Base-by-base conservation (phyloP, 2,329 filamentous ascomycete genomes). In the Ceratocystis cacaofunesta region DNA sequence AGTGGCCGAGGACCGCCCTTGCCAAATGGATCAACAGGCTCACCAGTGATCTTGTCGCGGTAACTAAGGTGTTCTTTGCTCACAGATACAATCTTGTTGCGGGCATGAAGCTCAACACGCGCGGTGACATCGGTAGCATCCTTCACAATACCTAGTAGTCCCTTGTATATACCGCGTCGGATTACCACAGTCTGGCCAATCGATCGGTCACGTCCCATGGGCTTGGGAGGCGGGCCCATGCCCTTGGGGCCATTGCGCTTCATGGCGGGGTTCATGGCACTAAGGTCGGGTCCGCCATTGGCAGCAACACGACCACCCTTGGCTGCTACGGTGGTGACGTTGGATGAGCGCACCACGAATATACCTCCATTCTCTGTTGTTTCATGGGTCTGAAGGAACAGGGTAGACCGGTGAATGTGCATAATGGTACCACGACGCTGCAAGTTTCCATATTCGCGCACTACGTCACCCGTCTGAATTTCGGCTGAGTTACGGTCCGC, bases 401-500 rank as follows among this genome's bases (percentile, higher is more conserved):
- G 83, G 73, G 86, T 95, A n/a, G 90, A 90, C 62, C 94, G 86
- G 74, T 97, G 87, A 66, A 99, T 92, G 74, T 97, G 92, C 66
- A 96, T 83, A 69, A 99, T 95, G 70, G 89, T 89, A 70, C 94
- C 94, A 70, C 87, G 85, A 65, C 90, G 86, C 70, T 87, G 84
- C 76, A 96, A 91, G 43, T 92, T 94, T 22, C 87, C 87, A 68
- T 86, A 84, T 75, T 99, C 94, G 71, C 92, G 92, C 67, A 99
- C 90, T 1, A 90, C 92, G 73, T 99, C 94, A 66, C 95, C 92
- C 17, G 87, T 80, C 67, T 91, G 85, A 69, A 99, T 96, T 74
- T 99, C 94, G 17, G 92, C 91, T 12, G 94, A 92, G 71, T 92
- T 91, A 66, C 90, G 85, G 73, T 99, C 94, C 8, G 92, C 94